Evolutionary conservation across 495 filamentous ascomycete genomes (phyloP).

Genomic region (Annulohypoxylon maeteangense): DNA sequence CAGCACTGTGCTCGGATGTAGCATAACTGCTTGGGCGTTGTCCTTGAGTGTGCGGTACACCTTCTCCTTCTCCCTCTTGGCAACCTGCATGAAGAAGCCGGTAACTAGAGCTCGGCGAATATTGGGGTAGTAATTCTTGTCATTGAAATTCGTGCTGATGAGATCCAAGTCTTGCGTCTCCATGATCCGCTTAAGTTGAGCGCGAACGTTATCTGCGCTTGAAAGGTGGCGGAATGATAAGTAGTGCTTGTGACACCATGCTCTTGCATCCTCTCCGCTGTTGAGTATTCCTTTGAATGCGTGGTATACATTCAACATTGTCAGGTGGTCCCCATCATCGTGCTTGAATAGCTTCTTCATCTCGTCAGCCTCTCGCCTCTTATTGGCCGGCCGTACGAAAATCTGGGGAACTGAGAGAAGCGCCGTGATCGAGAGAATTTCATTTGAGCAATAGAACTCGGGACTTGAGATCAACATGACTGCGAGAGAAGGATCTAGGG

Average conservation of each 20-base stretch:
- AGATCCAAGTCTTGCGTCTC: constrained; percentile 87
- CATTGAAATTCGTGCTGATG: constrained; percentile 85
- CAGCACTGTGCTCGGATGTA: constrained; percentile 92
- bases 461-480: constrained; percentile 98
- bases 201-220: constrained; percentile 91
- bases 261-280: constrained; percentile 77
- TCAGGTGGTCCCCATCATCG: constrained; percentile 92
- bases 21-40: constrained; percentile 79
- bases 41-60: constrained; percentile 95
- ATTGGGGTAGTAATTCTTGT: constrained; percentile 98
- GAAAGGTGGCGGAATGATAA: constrained; percentile 88
- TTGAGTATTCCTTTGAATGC: constrained; percentile 82
- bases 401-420: constrained; percentile 95
- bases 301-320: constrained; percentile 97
- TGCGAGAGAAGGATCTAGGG: constrained; percentile 91
- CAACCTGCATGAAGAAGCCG: constrained; percentile 99
- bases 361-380: constrained; percentile 92
- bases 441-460: constrained; percentile 98
- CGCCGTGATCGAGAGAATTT: constrained; percentile 94
- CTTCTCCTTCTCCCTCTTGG: constrained; percentile 86
- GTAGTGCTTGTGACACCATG: constrained; percentile 99
- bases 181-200: constrained; percentile 95
- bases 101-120: constrained; percentile 93
- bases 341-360: constrained; percentile 97
- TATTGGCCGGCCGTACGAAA: constrained; percentile 85